Percentiles rank a stretch among this genome's conserved stretches.
Conservation (phyloP, 768 basidiomycete species). For the Russula emetica region DNA sequence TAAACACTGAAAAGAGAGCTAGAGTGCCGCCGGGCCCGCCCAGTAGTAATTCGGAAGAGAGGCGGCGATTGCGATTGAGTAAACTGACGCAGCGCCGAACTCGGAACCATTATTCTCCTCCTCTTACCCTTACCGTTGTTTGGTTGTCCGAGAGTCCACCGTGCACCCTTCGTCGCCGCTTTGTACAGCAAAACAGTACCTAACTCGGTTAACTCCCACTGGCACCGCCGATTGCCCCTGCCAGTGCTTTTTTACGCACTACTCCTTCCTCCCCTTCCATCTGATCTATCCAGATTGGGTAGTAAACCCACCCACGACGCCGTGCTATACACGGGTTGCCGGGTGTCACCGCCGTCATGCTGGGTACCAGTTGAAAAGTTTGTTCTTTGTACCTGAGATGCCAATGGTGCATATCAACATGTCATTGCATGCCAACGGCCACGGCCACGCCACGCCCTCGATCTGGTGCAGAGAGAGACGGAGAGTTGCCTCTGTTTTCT, state of each 20-base stretch:
- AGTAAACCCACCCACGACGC: not conserved
- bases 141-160: not conserved
- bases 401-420: not conserved
- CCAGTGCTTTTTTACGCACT: not conserved
- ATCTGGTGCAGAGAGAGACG: not conserved
- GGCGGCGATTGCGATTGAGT: conserved; percentile 23
- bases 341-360: not conserved
- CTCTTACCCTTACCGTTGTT: not conserved
- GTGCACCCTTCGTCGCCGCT: not conserved
- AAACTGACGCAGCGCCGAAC: conserved; percentile 8
- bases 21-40: conserved; percentile 5
- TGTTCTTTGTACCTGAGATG: not conserved
- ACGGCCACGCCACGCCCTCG: conserved; percentile 1
- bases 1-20: not conserved
- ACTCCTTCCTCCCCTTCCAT: not conserved
- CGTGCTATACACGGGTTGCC: not conserved
- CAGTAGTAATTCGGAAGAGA: conserved; percentile 14
- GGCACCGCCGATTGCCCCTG: conserved; percentile 3
- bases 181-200: not conserved
- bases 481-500: not conserved
- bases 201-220: not conserved
- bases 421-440: not conserved
- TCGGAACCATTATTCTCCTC: not conserved
- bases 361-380: not conserved
- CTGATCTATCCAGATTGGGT: not conserved